Base-by-base conservation (phyloP, 169 alveolate species). In the Plasmodium billcollinsi region DNA sequence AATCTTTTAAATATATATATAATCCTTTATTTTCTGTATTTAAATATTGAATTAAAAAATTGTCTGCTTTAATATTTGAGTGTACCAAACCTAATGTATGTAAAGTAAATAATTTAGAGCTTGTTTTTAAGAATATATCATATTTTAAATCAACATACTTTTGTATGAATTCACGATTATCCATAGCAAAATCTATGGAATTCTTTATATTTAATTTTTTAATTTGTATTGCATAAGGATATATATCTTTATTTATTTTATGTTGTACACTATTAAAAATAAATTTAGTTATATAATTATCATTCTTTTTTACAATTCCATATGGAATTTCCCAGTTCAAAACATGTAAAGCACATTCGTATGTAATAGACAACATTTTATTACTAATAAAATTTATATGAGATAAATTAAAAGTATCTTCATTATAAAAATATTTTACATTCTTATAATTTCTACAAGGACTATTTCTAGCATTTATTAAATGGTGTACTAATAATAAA, bases 31-130 rank as follows among this genome's bases (percentile, higher is more conserved):
- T 21, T 9, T 76, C n/a, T 12, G 11, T 58, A 29, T 63, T 9
- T 26, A 21, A 65, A 24, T 43, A 56, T 54, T 65, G 72, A 65
- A 43, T 14, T 1, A 58, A 24, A 65, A 49, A 76, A 39, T 65
- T 76, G 33, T 76, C 89, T 76, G 89, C 72, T 58, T 65, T 76
- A 12, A 76, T 66, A 56, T 76, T 76, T 43, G 71, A 20, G 67
- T 76, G 89, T 56, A 76, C 59, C 0, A 76, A 71, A 15, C 89
- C 89, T 65, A 76, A 29, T 12, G 89, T 54, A 14, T 76, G 89
- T 24, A 76, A 49, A 76, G 43, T 24, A 24, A 65, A 76, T 49
- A 76, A 15, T 20, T 70, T 50, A 76, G 89, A 76, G 20, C 45
- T 29, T 4, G 47, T 14, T 69, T 76, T 76, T 49, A 76, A 69